Base-by-base conservation (phyloP, 192 early-diverging fungal genomes). In the Cladochytrium replicatum region DNA sequence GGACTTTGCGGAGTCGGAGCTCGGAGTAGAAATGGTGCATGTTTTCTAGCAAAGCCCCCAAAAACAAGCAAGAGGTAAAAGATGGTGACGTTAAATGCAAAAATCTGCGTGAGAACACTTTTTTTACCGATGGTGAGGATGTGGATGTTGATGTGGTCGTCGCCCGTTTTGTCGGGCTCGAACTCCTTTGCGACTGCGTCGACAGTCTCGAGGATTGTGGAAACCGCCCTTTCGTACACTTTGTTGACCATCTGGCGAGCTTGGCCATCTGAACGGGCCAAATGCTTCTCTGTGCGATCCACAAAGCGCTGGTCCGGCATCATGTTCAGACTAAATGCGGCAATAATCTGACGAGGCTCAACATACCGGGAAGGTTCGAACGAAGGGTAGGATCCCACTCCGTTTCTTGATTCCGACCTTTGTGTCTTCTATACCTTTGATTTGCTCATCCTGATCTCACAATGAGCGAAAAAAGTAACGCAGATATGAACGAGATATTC, bases 21-120 rank as follows among this genome's bases (percentile, higher is more conserved):
- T 84, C 89, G 1, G 78, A 74, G 42, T 88, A 78, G 54, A 95
- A 88, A 48, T 89, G 82, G 65, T 94, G 90, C 90, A 94, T 89
- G 56, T 98, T 98, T 62, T 95, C 93, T 79, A 11, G 27, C 15
- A 21, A 9, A 56, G 29, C 0, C 21, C 11, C 15, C 13, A 9
- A 4, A 50, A 48, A 23, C 21, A n/a, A 6, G 27, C 24, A 17
- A 38, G 25, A 40, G 21, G 21, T 57, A 25, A 44, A 43, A 52
- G 22, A 19, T 47, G 27, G 27, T 29, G 43, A n/a, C 21, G 43
- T 24, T 15, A n/a, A 30, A 19, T 70, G 41, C 6, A 13, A 43
- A 13, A 40, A 38, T 19, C 31, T 2, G 24, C 39, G 23, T 44
- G 2, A 27, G 15, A 8, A 50, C 8, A 27, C 9, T 3, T 6